A percentile compares a stretch with the other conserved stretches of the same genome.
Evolutionary conservation across 768 basidiomycete genomes (phyloP).

Genomic region (Agaricus subrufescens): DNA sequence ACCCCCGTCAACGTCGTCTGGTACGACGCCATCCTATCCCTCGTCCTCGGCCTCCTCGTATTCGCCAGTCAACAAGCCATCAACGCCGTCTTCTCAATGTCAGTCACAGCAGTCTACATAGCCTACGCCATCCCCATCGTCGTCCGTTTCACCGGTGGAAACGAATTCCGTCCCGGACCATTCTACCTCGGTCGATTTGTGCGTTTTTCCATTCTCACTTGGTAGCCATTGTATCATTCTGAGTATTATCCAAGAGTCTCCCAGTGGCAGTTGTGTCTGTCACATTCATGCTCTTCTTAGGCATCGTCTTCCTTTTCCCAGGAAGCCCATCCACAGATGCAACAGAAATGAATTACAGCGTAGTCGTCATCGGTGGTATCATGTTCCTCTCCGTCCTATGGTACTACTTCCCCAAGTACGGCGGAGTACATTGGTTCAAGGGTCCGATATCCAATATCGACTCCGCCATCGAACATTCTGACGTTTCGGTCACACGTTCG

Average conservation of each 20-base stretch:
- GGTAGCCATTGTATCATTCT: too few species aligned
- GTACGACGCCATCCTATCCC: conserved; percentile 40
- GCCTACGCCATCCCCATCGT: conserved; percentile 53
- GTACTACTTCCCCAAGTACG: conserved; percentile 71
- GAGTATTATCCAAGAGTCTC: conserved; percentile 51
- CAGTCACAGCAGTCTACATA: conserved; percentile 39
- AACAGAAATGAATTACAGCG: conserved; percentile 66
- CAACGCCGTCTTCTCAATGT: conserved; percentile 52
- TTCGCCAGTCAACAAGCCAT: conserved; percentile 60
- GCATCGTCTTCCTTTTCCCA: conserved; percentile 64
- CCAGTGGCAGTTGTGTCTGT: conserved; percentile 57
- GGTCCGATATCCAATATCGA: conserved; percentile 52
- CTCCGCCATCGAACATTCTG: neutral
- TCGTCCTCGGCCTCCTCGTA: conserved; percentile 51
- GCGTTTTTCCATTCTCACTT: too few species aligned
- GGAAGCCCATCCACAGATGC: conserved; percentile 41
- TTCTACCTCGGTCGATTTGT: conserved; percentile 42
- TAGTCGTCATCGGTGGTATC: conserved; percentile 63
- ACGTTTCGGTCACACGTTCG: neutral
- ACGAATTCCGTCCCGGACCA: conserved; percentile 52
- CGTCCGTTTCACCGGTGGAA: conserved; percentile 41
- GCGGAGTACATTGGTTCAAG: conserved; percentile 71
- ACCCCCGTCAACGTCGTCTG: conserved; percentile 61
- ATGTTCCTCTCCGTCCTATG: conserved; percentile 55
- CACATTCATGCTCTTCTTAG: conserved; percentile 64